phyloP scores from a whole-genome alignment of 768 basidiomycete genomes.

The Termitomyces heimii region DNA sequence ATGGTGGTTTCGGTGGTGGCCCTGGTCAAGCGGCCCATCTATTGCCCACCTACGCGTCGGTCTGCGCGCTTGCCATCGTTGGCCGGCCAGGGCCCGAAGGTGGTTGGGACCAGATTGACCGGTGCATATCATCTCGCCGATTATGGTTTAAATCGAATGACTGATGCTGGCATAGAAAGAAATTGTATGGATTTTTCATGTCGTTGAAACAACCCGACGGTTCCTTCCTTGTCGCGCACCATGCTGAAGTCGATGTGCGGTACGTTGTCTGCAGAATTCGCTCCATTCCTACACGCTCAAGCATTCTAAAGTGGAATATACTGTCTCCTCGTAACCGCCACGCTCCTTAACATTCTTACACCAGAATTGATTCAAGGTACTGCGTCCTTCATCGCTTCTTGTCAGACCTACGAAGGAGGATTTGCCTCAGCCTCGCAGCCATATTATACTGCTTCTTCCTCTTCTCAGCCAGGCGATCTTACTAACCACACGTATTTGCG shows the following conservation, averaged over 20 bases:
- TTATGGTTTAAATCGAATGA: background rate
- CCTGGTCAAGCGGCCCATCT: slow-evolving; percentile 86
- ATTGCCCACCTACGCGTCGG: slow-evolving; percentile 83
- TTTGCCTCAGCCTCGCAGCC: slow-evolving; percentile 80
- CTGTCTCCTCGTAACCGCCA: slow-evolving; percentile 81
- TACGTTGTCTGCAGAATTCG: slow-evolving; percentile 23
- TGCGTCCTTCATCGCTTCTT: slow-evolving; percentile 76
- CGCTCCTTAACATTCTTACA: slow-evolving; percentile 80
- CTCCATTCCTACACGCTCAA: background rate
- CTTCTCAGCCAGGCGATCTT: background rate
- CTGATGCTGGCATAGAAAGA: slow-evolving; percentile 37
- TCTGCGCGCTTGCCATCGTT: slow-evolving; percentile 78
- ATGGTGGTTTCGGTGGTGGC: slow-evolving; percentile 91
- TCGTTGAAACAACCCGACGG: slow-evolving; percentile 90
- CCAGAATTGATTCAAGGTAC: slow-evolving; percentile 79
- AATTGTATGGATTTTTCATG: slow-evolving; percentile 86
- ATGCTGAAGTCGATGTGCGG: slow-evolving; percentile 94
- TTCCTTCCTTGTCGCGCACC: slow-evolving; percentile 81
- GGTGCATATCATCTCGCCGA: slow-evolving; percentile 36
- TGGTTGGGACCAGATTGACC: slow-evolving; percentile 84
- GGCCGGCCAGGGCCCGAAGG: slow-evolving; percentile 67
- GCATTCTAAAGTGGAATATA: slow-evolving; percentile 71
- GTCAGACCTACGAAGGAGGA: slow-evolving; percentile 98
- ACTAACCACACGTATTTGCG: background rate
- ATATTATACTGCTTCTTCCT: slow-evolving; percentile 39